Conservation (phyloP, 768 basidiomycete species). For the Pleurotus ostreatus region DNA sequence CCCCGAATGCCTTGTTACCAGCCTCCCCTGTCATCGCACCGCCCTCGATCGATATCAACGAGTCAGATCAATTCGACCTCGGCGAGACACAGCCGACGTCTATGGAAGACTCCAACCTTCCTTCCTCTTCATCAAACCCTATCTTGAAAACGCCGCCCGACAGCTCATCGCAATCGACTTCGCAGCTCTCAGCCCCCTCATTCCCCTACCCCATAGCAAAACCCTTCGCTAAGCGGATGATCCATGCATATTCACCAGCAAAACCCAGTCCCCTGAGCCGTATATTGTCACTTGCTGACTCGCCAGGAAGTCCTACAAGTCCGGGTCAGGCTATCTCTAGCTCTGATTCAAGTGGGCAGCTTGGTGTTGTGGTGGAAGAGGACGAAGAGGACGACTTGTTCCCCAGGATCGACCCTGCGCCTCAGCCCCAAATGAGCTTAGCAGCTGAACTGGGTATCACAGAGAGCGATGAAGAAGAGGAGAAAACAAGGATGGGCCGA, state of each 20-base stretch:
- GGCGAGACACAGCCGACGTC: neutral
- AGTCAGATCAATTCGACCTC: no score
- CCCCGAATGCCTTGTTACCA: conserved; percentile 1
- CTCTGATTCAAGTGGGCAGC: conserved; percentile 17
- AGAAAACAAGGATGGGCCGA: conserved; percentile 9
- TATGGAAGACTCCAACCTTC: neutral
- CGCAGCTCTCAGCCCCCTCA: conserved; percentile 31
- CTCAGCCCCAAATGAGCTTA: conserved; percentile 26
- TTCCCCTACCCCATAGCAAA: conserved; percentile 65
- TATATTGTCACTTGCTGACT: conserved; percentile 68
- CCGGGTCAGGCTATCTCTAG: conserved; percentile 10
- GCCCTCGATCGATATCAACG: neutral
- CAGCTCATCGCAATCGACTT: conserved; percentile 15
- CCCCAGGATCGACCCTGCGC: conserved; percentile 12
- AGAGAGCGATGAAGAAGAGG: conserved; percentile 26
- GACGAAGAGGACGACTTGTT: conserved; percentile 24
- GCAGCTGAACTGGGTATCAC: conserved; percentile 43
- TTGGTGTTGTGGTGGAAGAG: conserved; percentile 30
- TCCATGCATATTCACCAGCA: conserved; percentile 78
- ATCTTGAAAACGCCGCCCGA: conserved; percentile 11
- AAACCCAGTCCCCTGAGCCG: conserved; percentile 79
- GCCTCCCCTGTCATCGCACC: conserved; percentile 64
- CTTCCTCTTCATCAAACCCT: neutral
- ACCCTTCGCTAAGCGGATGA: conserved; percentile 63
- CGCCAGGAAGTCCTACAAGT: conserved; percentile 37